Base-by-base conservation (phyloP, 768 basidiomycete species). In the Tylopilus balloui region DNA sequence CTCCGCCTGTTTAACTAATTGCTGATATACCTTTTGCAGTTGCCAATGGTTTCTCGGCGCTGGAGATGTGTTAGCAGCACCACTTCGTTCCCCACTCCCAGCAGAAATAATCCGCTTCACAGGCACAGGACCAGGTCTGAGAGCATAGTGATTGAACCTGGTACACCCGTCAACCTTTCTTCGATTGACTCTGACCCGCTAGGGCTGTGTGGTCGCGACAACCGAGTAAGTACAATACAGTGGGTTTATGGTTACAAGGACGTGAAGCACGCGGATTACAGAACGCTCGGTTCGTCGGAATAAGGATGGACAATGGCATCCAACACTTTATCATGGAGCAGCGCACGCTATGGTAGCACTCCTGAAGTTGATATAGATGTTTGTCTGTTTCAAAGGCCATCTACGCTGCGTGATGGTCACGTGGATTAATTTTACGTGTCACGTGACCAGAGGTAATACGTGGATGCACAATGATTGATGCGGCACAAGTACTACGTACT, bases 1-100 rank as follows among this genome's bases (percentile, higher is more conserved):
- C 67, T 83, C 80, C 17, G 84, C 76, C 63, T 88, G 86, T 57
- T 88, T 81, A 14, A 80, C 74, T 29, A 14, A 80, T 75, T 29
- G 79, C 80, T 15, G 86, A 84, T n/a, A 76, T 70, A 55, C 85
- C 74, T 19, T 66, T 74, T 51, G 71, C 74, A 19, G 73, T 69
- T 31, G 73, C 65, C 25, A 78, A 62, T 7, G 83, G 68, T 31
- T 69, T 50, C 47, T 57, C 57, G 40, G 67, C 32, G 46, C 45
- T 42, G 15, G 35, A 39, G 35, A n/a, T 19, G 35, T 6, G 23
- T 42, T 19, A 38, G 19, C 8, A 17, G 20, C 3, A 15, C 11
- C 13, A 17, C 34, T 29, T 34, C 37, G 11, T 24, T 32, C 34
- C 12, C 19, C 53, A 29, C 38, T 32, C 15, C 21, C 47, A 46